Base-by-base conservation (phyloP, 768 basidiomycete species). In the Mycena rebaudengoi region DNA sequence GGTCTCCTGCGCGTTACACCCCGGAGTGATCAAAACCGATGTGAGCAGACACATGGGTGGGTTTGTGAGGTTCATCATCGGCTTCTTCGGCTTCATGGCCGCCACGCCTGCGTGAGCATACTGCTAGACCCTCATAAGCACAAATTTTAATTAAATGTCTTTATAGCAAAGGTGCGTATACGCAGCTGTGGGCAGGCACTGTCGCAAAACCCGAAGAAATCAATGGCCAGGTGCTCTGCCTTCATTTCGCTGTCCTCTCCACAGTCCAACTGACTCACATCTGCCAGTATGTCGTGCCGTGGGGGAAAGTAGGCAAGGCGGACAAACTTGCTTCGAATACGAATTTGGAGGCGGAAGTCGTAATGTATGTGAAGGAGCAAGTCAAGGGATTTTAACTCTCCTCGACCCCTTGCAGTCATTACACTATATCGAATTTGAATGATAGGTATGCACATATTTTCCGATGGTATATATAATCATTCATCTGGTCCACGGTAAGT, bases 221-320 rank as follows among this genome's bases (percentile, higher is more conserved):
- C 20, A 65, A 44, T 11, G 59, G 29, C 11, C 52, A 65, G 64
- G 64, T 65, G n/a, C 30, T 11, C 13, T 26, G 44, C 21, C 1
- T 10, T 49, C 10, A 11, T 55, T 30, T 5, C 18, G 16, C 23
- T 16, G 40, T 14, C 20, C 14, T 32, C 5, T n/a, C 0, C 16
- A 4, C 5, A 10, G n/a, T 4, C 23, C 30, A 26, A 18, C 10
- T 28, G 44, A 5, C 14, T 12, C 37, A 41, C 13, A 21, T 39
- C 14, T 5, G 30, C 23, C 32, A 80, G 74, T 80, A 77, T 45
- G 71, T 80, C 23, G 65, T 78, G 35, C 79, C 79, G 0, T 81
- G 77, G 77, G 79, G 74, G 13, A 71, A 78, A 7, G 28, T 74
- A 1, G 78, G 74, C 8, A 58, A 37, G 5, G 58, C 76, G 0